Evolutionary conservation across 257 asterid species (phyloP), one percentile per base, ranked within the genome.

Genomic region (Solanum arcanum): DNA sequence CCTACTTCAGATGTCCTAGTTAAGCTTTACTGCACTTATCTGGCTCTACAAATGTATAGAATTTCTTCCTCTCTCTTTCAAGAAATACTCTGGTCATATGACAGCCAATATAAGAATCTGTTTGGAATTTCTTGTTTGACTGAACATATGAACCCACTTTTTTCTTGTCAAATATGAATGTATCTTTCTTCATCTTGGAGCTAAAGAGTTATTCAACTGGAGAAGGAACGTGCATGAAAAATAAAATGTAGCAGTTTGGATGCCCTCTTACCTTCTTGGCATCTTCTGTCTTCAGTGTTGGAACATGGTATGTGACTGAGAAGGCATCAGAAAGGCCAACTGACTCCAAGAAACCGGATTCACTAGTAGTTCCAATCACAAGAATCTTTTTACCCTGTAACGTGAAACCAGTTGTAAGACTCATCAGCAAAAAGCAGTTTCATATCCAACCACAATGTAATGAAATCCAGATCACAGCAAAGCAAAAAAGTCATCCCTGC

Each of bases 311-410:
- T 80, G 98, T 93, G 88, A 97, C 94, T 6, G 99, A 91, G 91
- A 97, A 97, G 85, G 96, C 89, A 93, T 93, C 96, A 62, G 94
- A 92, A 86, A 96, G 77, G 83, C 99, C 99, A 86, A 97, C 90
- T 82, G 95, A 93, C 49, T 92, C 98, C 91, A 97, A 92, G 93
- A 97, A 96, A 88, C 89, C 86, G 20, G 91, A 92, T 92, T 97
- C 98, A 86, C 99, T 97, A 52, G 99, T 96, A 74, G 99, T 95
- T 87, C 99, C 99, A 90, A 97, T 92, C 76, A 97, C 99, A 47
- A 95, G 98, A 44, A 97, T 84, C 66, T 94, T 97, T 69, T 69
- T 69, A 69, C 75, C 75, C 75, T 69, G 75, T 2, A 69, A 69
- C 6, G 21, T 29, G 41, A 69, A 29, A 69, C 75, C 75, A 69